These are phyloP conservation scores for Wickerhamiella infanticola DNA, from an alignment of 1,139 yeast genomes.

Conservation along the genomic window DNA sequence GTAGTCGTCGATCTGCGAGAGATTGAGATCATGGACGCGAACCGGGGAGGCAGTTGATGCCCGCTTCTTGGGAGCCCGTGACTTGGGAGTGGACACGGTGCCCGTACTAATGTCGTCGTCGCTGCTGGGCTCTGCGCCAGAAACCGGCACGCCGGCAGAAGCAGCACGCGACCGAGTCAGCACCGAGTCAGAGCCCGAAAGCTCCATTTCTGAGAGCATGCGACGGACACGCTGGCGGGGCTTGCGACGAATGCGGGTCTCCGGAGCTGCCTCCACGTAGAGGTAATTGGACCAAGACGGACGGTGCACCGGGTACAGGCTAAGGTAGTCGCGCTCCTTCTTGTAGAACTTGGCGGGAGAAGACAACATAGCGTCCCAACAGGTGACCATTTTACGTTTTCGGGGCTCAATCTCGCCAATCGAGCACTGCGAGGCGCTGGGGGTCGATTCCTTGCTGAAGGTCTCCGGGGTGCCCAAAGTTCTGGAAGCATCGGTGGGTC, in stretches of 20 bases:
- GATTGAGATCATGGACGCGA: slow-evolving; percentile 26
- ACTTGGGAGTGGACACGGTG: not conserved
- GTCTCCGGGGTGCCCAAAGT: not conserved
- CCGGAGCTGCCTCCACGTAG: slow-evolving; percentile 10
- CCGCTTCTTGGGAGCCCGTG: slow-evolving; percentile 2
- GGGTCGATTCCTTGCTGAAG: not conserved
- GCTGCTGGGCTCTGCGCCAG: not conserved
- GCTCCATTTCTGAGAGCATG: not conserved
- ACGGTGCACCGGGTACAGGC: slow-evolving; percentile 20
- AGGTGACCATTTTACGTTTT: slow-evolving; percentile 14
- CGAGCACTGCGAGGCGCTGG: not conserved
- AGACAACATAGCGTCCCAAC: slow-evolving; percentile 19
- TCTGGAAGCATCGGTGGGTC: not conserved
- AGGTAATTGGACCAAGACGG: slow-evolving; percentile 21
- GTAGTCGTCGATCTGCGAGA: slow-evolving; percentile 41
- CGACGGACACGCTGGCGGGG: slow-evolving; percentile 8
- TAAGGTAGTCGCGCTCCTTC: slow-evolving; percentile 19
- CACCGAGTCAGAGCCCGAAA: slow-evolving; percentile 3
- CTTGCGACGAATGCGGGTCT: slow-evolving; percentile 3
- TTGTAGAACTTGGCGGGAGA: slow-evolving; percentile 20
- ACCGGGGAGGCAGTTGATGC: slow-evolving; percentile 1
- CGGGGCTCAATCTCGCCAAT: not conserved
- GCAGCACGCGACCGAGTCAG: slow-evolving; percentile 5
- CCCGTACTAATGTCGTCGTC: slow-evolving; percentile 3
- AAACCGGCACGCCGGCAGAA: not conserved